Evolutionary conservation across 2,329 filamentous ascomycete genomes (phyloP).

Genomic region (Venturia oleaginea): DNA sequence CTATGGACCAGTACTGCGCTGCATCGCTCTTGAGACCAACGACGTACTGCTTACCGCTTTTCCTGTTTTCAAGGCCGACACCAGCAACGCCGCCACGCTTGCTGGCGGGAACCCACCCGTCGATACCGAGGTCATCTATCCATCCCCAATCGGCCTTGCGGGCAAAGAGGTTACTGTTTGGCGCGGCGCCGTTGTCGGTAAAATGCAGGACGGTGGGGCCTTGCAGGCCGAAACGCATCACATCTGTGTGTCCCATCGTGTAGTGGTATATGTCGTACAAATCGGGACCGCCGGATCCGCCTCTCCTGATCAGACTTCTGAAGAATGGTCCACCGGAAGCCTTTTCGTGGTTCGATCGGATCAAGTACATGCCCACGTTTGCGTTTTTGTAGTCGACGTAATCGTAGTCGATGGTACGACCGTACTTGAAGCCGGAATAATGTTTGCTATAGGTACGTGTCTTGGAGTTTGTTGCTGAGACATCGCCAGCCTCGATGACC

Average conservation of each 20-base stretch:
- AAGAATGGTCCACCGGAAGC: constrained; percentile 31
- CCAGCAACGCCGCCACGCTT: too few relatives aligned
- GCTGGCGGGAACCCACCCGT: too few relatives aligned
- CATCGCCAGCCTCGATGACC: too few relatives aligned
- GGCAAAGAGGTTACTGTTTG: constrained; percentile 24
- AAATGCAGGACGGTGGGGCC: constrained; percentile 34
- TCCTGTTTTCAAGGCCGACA: constrained; percentile 25
- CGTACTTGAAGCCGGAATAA: constrained; percentile 32
- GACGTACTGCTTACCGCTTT: constrained; percentile 31
- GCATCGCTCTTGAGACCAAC: constrained; percentile 28
- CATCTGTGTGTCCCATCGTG: constrained; percentile 36
- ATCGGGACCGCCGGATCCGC: constrained; percentile 29
- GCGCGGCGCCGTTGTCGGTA: constrained; percentile 29
- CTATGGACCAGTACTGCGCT: constrained; percentile 29
- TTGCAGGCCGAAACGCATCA: constrained; percentile 34
- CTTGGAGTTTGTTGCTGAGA: too few relatives aligned
- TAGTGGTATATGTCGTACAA: constrained; percentile 38
- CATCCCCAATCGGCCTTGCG: too few relatives aligned
- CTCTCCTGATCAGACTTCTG: constrained; percentile 31
- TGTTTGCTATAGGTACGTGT: constrained; percentile 32
- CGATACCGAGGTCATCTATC: too few relatives aligned
- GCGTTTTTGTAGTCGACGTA: constrained; percentile 30
- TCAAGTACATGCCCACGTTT: constrained; percentile 30
- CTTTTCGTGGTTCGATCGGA: constrained; percentile 35
- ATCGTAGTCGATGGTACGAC: constrained; percentile 31